A percentile compares a stretch with the other conserved stretches of the same genome.
Evolutionary conservation across 768 basidiomycete species (phyloP).

Genomic region (Lyophyllum shimeji): DNA sequence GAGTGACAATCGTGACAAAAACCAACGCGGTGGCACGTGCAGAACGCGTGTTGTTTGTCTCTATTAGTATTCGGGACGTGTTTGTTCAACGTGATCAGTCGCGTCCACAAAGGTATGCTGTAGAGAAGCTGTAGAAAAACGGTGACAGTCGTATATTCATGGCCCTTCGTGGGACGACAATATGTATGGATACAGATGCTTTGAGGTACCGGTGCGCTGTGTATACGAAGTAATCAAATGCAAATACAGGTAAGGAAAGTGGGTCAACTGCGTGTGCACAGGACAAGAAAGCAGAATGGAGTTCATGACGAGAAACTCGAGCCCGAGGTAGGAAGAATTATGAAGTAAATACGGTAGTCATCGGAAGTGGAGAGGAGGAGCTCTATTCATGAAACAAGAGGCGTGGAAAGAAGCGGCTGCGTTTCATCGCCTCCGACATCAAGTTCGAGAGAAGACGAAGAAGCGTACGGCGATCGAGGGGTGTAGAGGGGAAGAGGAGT

Average conservation of each 20-base stretch:
- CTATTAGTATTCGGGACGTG: background rate
- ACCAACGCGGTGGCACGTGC: constrained; percentile 21
- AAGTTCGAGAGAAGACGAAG: constrained; percentile 7
- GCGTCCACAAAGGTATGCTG: too few species aligned
- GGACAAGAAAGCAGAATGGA: background rate
- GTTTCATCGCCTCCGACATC: background rate
- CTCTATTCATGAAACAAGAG: background rate
- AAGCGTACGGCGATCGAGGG: constrained; percentile 25
- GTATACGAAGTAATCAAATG: background rate
- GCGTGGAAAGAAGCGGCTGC: constrained; percentile 1
- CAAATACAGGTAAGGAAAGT: background rate
- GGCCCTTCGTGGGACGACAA: background rate
- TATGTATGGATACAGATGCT: background rate
- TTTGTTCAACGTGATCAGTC: background rate
- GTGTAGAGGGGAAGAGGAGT: constrained; percentile 66
- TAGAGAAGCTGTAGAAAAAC: too few species aligned
- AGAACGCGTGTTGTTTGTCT: constrained; percentile 11
- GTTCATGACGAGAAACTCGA: too few species aligned
- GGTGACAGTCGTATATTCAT: background rate
- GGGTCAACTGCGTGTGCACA: constrained; percentile 3
- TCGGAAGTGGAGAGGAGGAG: background rate
- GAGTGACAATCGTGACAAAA: constrained; percentile 13
- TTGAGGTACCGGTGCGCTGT: background rate
- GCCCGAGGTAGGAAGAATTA: background rate
- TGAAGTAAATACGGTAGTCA: background rate